Base-by-base conservation (phyloP, 2,329 filamentous ascomycete genomes). In the Calonectria pseudoturangicola region DNA sequence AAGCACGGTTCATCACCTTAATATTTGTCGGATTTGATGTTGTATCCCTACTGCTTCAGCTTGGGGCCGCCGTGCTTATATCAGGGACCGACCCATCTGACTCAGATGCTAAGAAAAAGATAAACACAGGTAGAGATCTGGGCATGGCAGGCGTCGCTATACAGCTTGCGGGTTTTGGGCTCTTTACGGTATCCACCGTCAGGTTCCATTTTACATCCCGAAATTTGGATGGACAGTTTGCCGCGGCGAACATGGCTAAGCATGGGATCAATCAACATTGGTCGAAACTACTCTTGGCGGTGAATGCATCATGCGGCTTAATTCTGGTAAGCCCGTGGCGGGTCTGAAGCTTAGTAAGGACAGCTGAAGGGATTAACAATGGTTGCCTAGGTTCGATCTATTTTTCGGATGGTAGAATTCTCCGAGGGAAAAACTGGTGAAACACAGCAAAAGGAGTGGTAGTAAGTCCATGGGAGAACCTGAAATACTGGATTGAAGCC, bases 181-280 rank as follows among this genome's bases (percentile, higher is more conserved):
- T 88, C 3, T 88, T 89, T 68, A 83, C 82, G 5, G 68, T 89
- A 30, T 79, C 87, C 7, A 86, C 87, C 0, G 79, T 83, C 3
- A 84, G 87, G 8, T 89, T 88, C 75, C 85, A 88, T 73, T 87
- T 87, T 66, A 85, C 84, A 5, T 86, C 85, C 1, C 70, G 71
- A 21, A 56, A 41, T 0, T 28, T 79, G 3, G 68, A 62, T 2
- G 36, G 62, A 1, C 67, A 77, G 6, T 78, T 76, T 33, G 76
- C 67, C 6, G 68, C 45, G 3, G 50, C 67, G 21, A 78, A 77
- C 18, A 70, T 73, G 62, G 36, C 54, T 7, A 73, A 72, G 50
- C 25, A 77, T 2, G 76, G 74, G 0, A 75, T 78, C 27, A 7
- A 27, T 1, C 70, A 66, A 27, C 48, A 72, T 1, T 79, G 77